Evolutionary conservation across 2,329 filamentous ascomycete genomes (phyloP).

Genomic region (Epichloe gansuensis): DNA sequence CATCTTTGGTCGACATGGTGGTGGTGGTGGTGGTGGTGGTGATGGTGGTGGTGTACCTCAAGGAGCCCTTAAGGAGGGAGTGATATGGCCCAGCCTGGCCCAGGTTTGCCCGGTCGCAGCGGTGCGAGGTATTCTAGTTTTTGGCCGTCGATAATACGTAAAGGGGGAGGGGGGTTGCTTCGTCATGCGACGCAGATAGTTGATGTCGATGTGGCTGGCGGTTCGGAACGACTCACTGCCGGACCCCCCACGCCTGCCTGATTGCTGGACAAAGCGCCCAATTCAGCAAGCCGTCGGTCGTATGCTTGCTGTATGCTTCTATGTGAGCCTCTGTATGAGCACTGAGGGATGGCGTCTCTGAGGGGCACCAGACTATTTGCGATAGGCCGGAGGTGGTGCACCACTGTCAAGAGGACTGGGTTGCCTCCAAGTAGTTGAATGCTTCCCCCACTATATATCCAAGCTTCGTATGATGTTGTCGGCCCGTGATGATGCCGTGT

Average conservation of each 20-base stretch:
- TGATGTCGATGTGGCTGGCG: neutral
- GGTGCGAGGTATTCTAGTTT: neutral
- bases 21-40: slow-evolving; percentile 3
- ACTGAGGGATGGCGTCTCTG: neutral
- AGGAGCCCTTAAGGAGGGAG: neutral
- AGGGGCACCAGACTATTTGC: neutral
- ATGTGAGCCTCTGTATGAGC: too few relatives aligned
- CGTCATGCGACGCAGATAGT: slow-evolving; percentile 9
- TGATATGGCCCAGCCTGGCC: slow-evolving; percentile 1
- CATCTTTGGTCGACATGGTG: slow-evolving; percentile 40
- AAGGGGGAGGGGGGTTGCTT: neutral
- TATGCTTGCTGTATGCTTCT: too few relatives aligned
- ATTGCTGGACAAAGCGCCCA: neutral
- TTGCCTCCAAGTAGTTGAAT: too few relatives aligned
- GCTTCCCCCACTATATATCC: neutral
- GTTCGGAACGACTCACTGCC: neutral
- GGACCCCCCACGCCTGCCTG: neutral
- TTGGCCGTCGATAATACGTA: neutral
- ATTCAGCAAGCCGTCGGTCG: neutral
- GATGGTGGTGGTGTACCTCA: neutral
- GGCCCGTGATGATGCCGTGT: neutral
- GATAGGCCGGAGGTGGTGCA: neutral
- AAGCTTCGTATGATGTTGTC: neutral
- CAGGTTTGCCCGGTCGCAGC: neutral
- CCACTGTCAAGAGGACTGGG: too few relatives aligned